Conservation (phyloP, 805 yeast genomes). For the Monosporozyma solicola region DNA sequence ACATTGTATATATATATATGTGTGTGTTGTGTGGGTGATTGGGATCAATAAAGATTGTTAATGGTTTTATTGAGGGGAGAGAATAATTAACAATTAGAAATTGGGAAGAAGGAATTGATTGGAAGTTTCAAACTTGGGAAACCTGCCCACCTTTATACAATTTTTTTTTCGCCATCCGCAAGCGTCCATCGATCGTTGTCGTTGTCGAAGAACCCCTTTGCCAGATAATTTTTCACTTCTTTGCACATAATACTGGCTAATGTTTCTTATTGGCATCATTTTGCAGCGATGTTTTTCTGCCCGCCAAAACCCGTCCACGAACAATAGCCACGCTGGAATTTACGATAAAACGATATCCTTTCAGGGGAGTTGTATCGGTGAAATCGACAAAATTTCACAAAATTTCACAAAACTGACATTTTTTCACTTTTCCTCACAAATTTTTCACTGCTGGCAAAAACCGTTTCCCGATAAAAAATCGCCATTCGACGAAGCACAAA, state of each 20-base stretch:
- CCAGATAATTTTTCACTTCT: neutral
- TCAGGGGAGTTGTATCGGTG: neutral
- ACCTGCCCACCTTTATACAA: neutral
- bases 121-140: neutral
- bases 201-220: neutral
- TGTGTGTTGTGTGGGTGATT: neutral
- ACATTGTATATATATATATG: constrained; percentile 13
- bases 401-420: neutral
- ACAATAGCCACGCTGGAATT: neutral
- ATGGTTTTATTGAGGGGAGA: neutral
- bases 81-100: neutral
- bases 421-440: neutral
- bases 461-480: too few relatives aligned
- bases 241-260: too few relatives aligned
- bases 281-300: too few relatives aligned
- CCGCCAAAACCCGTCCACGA: neutral
- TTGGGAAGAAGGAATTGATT: neutral
- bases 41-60: neutral
- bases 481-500: too few relatives aligned
- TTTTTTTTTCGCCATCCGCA: neutral
- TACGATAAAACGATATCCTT: neutral
- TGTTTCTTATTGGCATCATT: too few relatives aligned
- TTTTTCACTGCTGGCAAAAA: neutral
- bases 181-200: neutral
- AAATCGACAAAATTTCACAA: neutral